A percentile compares a stretch with the other conserved stretches of the same genome.
phyloP scores from a whole-genome alignment of 148 eudicot species.

The Bassia scoparia region DNA sequence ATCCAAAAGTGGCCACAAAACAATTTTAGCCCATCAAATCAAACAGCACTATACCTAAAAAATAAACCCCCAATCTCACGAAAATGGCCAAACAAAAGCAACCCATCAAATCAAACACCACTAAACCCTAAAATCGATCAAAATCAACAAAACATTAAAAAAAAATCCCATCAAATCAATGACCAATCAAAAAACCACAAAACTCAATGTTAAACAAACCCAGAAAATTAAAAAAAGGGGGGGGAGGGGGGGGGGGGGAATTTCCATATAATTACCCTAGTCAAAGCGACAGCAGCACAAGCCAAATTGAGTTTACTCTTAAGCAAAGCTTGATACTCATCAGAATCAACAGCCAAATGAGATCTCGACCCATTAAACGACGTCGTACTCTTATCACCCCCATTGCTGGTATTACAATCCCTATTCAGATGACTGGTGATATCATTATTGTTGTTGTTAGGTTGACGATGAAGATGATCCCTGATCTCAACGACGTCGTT shows the following conservation, averaged over 20 bases:
- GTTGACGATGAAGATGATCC: conserved; percentile 15
- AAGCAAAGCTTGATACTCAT: conserved; percentile 67
- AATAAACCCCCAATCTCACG: not conserved
- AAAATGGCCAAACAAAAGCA: conserved; percentile 7
- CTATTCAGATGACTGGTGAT: not conserved
- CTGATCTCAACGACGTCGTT: conserved; percentile 50
- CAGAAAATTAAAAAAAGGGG: not conserved
- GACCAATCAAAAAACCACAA: not conserved
- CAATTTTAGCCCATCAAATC: not conserved
- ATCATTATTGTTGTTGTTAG: not conserved
- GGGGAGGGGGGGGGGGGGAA: not conserved
- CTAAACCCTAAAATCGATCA: not conserved
- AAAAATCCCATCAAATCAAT: not conserved
- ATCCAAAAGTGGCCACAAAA: not conserved
- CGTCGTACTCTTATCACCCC: conserved; percentile 16
- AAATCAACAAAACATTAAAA: not conserved
- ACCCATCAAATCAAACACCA: not conserved
- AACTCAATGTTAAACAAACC: too few species aligned
- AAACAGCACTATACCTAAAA: conserved; percentile 4
- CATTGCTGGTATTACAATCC: not conserved
- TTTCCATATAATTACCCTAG: conserved; percentile 40
- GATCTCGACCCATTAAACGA: conserved; percentile 23
- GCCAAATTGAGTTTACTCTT: conserved; percentile 69
- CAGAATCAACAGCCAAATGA: conserved; percentile 48
- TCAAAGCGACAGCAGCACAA: conserved; percentile 85